A percentile compares a stretch with the other conserved stretches of the same genome.
Evolutionary conservation across 164 flowering plant species (phyloP).

Genomic region (Pachysandra terminalis): DNA sequence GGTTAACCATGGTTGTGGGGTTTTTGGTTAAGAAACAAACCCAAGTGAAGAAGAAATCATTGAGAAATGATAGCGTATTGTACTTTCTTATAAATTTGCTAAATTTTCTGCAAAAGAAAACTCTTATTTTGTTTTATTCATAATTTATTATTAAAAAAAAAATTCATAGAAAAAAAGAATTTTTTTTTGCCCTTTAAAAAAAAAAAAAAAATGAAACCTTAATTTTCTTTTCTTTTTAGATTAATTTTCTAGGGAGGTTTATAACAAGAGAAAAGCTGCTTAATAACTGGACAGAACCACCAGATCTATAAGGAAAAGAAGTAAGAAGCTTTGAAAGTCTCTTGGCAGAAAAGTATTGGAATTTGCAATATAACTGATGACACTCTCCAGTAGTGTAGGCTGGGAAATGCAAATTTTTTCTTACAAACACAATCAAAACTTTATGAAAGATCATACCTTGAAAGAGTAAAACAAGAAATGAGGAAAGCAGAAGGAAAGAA

Average conservation of each 20-base stretch:
- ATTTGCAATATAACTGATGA: conserved; percentile 35
- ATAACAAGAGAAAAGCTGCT: conserved; percentile 53
- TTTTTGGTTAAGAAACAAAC: conserved; percentile 17
- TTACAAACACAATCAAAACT: conserved; percentile 3
- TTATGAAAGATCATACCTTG: neutral
- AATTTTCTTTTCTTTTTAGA: conserved; percentile 20
- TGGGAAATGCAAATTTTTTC: conserved; percentile 17
- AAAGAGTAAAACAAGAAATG: conserved; percentile 2
- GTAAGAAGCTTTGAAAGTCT: conserved; percentile 30
- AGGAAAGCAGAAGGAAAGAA: neutral
- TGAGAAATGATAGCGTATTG: conserved; percentile 64
- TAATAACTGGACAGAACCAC: conserved; percentile 42
- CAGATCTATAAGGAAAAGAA: conserved; percentile 47
- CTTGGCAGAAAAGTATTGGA: conserved; percentile 41
- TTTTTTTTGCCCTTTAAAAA: no score
- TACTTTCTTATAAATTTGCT: conserved; percentile 34
- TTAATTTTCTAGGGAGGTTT: conserved; percentile 40
- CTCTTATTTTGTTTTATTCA: neutral
- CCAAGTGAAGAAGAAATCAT: conserved; percentile 46
- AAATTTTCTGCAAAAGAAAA: conserved; percentile 2
- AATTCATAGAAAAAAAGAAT: no score
- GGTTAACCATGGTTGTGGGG: conserved; percentile 34
- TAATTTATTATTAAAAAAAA: neutral
- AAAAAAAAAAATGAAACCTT: no score
- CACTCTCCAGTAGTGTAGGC: conserved; percentile 18